These are phyloP conservation scores for Aureobasidium sp. DNA, from an alignment of 2,329 filamentous ascomycete genomes.

Conservation along the genomic window DNA sequence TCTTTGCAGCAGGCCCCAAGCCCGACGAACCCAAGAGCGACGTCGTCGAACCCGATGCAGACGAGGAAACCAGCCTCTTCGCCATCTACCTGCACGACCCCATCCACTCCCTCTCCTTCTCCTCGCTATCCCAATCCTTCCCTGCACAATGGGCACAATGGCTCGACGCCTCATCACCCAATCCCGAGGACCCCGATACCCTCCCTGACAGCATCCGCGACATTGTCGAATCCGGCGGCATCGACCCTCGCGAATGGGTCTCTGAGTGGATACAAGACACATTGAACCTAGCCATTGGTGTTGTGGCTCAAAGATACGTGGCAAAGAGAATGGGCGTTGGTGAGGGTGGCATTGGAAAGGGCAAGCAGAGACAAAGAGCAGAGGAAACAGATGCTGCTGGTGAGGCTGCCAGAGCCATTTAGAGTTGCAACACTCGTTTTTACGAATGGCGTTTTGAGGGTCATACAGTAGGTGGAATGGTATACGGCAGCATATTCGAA, in stretches of 20 bases:
- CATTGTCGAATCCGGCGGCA: conserved; percentile 64
- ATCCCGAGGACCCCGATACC: conserved; percentile 37
- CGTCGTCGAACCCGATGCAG: conserved; percentile 41
- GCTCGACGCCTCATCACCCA: conserved; percentile 62
- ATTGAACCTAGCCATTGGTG: conserved; percentile 66
- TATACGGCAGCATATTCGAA: background rate
- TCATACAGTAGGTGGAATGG: background rate
- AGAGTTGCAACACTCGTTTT: background rate
- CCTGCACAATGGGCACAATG: conserved; percentile 82
- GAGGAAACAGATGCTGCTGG: conserved; percentile 50
- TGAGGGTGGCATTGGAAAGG: conserved; percentile 59
- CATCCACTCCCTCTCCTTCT: conserved; percentile 82
- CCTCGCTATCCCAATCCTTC: conserved; percentile 71
- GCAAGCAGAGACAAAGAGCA: conserved; percentile 46
- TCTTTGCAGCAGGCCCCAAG: conserved; percentile 49
- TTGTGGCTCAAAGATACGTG: conserved; percentile 91
- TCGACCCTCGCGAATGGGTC: conserved; percentile 94
- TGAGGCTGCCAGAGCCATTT: conserved; percentile 50
- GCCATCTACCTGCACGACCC: conserved; percentile 79
- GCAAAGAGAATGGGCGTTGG: conserved; percentile 93
- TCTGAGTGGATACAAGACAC: conserved; percentile 94
- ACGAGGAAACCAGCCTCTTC: conserved; percentile 60
- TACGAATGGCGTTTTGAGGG: background rate
- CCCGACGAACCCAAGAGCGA: conserved; percentile 46
- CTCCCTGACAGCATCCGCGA: conserved; percentile 79